A percentile compares a stretch with the other conserved stretches of the same genome.
Evolutionary conservation across 768 basidiomycete genomes (phyloP).

Genomic region (Clitopilus passeckerianus): DNA sequence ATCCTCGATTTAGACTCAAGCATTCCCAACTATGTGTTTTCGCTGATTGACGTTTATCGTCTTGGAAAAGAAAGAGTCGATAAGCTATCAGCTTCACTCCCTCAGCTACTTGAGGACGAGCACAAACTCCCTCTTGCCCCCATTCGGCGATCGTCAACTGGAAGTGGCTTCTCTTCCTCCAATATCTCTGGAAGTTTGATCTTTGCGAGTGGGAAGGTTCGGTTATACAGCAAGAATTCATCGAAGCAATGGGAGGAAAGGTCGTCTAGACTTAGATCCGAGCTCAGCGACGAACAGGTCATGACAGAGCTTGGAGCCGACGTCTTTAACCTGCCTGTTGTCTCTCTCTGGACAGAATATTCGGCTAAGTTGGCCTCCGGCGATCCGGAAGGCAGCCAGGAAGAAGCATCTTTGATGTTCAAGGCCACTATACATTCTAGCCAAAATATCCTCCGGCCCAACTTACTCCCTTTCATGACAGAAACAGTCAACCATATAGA

Average conservation of each 20-base stretch:
- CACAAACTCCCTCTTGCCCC: neutral
- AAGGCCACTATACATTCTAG: slow-evolving; percentile 89
- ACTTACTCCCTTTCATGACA: slow-evolving; percentile 79
- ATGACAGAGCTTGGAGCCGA: slow-evolving; percentile 47
- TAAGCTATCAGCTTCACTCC: slow-evolving; percentile 50
- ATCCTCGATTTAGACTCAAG: slow-evolving; percentile 78
- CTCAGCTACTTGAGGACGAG: slow-evolving; percentile 27
- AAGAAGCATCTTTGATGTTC: slow-evolving; percentile 63
- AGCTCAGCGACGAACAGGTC: slow-evolving; percentile 50
- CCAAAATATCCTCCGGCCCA: slow-evolving; percentile 78
- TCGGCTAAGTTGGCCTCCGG: slow-evolving; percentile 38
- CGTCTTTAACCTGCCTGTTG: slow-evolving; percentile 65
- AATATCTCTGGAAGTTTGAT: slow-evolving; percentile 61
- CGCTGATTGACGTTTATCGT: slow-evolving; percentile 81
- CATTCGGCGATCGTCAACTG: slow-evolving; percentile 13
- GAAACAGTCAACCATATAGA: slow-evolving; percentile 72
- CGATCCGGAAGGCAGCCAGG: slow-evolving; percentile 14
- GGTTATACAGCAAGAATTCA: slow-evolving; percentile 53
- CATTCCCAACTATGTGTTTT: slow-evolving; percentile 73
- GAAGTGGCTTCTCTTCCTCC: slow-evolving; percentile 30
- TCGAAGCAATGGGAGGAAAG: slow-evolving; percentile 17
- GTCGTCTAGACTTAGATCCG: slow-evolving; percentile 28
- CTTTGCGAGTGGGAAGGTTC: slow-evolving; percentile 84
- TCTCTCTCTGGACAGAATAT: slow-evolving; percentile 84
- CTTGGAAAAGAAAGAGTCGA: slow-evolving; percentile 77